Percentiles rank a stretch among this genome's conserved stretches.
phyloP scores from a whole-genome alignment of 495 filamentous ascomycete species.

The Xylaria acuta region DNA sequence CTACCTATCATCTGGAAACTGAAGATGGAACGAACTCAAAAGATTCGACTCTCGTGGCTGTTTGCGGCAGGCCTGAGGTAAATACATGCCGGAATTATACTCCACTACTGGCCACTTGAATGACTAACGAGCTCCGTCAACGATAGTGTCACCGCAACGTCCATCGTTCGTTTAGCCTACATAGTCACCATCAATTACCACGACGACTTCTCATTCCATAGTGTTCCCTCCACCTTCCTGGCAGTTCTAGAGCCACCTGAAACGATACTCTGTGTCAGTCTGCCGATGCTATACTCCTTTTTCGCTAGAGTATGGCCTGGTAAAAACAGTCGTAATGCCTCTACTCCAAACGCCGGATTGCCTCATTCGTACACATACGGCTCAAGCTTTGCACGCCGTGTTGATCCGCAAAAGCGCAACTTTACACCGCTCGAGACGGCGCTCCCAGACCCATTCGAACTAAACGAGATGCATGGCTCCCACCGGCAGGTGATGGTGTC shows the following conservation, averaged over 20 bases:
- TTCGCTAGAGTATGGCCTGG: conserved; percentile 4
- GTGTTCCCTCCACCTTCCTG: conserved; percentile 21
- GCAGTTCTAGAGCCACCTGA: conserved; percentile 18
- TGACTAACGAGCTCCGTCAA: background rate
- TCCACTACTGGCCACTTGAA: background rate
- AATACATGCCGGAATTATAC: background rate
- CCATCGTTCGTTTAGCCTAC: conserved; percentile 22
- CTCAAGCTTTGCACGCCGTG: conserved; percentile 15
- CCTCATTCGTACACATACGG: conserved; percentile 12
- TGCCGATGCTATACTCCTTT: conserved; percentile 25
- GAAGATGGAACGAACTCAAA: conserved; percentile 27
- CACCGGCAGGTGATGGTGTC: conserved; percentile 20
- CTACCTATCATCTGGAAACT: conserved; percentile 21
- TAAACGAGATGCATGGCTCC: conserved; percentile 19
- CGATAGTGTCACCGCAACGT: conserved; percentile 21
- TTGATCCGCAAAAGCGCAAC: conserved; percentile 8
- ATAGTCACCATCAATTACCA: conserved; percentile 27
- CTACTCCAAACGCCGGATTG: conserved; percentile 6
- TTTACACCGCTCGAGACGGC: conserved; percentile 21
- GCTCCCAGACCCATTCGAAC: conserved; percentile 19
- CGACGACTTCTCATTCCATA: conserved; percentile 27
- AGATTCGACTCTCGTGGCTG: conserved; percentile 22
- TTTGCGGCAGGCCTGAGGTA: conserved; percentile 24
- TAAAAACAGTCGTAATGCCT: background rate
- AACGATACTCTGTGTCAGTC: conserved; percentile 25